A percentile compares a stretch with the other conserved stretches of the same genome.
Evolutionary conservation across 371 early-diverging fungal genomes (phyloP).

Genomic region (Rhizopus arrhizus): DNA sequence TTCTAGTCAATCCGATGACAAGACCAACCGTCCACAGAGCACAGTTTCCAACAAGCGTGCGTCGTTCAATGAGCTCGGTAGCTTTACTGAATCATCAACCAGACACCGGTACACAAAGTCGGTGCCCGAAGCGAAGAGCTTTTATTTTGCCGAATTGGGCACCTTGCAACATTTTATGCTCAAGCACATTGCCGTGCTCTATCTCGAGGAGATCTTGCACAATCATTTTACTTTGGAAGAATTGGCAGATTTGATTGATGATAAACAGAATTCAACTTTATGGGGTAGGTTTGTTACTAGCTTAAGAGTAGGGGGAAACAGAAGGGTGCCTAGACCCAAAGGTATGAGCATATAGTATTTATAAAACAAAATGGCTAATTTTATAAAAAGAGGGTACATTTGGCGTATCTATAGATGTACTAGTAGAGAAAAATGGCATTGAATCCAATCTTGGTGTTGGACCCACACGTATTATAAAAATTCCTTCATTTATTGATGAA

Average conservation of each 20-base stretch:
- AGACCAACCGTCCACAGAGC: conserved; percentile 13
- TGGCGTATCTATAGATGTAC: conserved; percentile 86
- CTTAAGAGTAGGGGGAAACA: conserved; percentile 60
- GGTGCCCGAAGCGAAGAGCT: conserved; percentile 49
- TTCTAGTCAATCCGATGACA: conserved; percentile 25
- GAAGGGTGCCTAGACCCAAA: conserved; percentile 63
- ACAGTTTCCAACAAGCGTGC: conserved; percentile 9
- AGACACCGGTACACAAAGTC: conserved; percentile 34
- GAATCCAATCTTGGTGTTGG: conserved; percentile 83
- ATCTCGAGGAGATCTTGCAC: conserved; percentile 73
- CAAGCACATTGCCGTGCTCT: conserved; percentile 81
- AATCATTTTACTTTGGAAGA: conserved; percentile 68
- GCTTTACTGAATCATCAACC: conserved; percentile 18
- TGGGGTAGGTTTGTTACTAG: conserved; percentile 77
- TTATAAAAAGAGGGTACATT: conserved; percentile 70
- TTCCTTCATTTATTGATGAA: conserved; percentile 86
- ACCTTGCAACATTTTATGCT: conserved; percentile 84
- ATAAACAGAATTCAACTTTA: conserved; percentile 64
- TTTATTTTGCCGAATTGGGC: conserved; percentile 79
- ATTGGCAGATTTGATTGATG: conserved; percentile 72
- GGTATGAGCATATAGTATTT: conserved; percentile 34
- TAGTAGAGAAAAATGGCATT: conserved; percentile 83
- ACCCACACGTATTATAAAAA: conserved; percentile 68
- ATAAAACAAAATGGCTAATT: neutral
- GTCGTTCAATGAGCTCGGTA: conserved; percentile 10